Percentiles rank a stretch among this genome's conserved stretches.
phyloP scores from a whole-genome alignment of 2,329 filamentous ascomycete species.

The Verticillium nonalfalfae region DNA sequence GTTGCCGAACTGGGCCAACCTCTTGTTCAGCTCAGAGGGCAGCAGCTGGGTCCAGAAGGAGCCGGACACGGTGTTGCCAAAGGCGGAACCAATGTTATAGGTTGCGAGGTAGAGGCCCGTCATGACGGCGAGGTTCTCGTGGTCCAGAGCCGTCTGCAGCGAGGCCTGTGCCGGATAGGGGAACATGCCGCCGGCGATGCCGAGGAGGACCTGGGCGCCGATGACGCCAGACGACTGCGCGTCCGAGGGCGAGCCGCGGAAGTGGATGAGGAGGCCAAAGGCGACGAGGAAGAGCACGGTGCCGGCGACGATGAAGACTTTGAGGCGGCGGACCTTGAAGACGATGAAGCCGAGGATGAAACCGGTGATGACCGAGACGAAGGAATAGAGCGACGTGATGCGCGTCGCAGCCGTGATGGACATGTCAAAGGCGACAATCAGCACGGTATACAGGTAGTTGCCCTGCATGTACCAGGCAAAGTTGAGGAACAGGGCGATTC shows the following conservation, averaged over 20 bases:
- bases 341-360: slow-evolving; percentile 50
- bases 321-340: slow-evolving; percentile 51
- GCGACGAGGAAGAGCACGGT: slow-evolving; percentile 57
- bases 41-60: slow-evolving; percentile 57
- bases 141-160: slow-evolving; percentile 32
- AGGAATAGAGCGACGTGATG: slow-evolving; percentile 52
- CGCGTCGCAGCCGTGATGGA: slow-evolving; percentile 49
- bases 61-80: slow-evolving; percentile 55
- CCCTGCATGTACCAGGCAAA: slow-evolving; percentile 58
- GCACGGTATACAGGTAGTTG: slow-evolving; percentile 58
- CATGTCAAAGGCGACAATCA: slow-evolving; percentile 56
- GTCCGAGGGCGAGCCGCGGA: slow-evolving; percentile 42
- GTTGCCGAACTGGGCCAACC: slow-evolving; percentile 23
- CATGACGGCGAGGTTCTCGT: slow-evolving; percentile 55
- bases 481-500: slow-evolving; percentile 50
- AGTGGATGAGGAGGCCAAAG: slow-evolving; percentile 58
- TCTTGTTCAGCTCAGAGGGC: slow-evolving; percentile 32
- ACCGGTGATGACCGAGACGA: slow-evolving; percentile 51
- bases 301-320: slow-evolving; percentile 56
- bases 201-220: slow-evolving; percentile 55
- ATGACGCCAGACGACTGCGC: slow-evolving; percentile 50
- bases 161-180: slow-evolving; percentile 41
- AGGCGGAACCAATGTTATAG: slow-evolving; percentile 57
- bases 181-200: slow-evolving; percentile 59
- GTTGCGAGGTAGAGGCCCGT: slow-evolving; percentile 56